Evolutionary conservation across 2,329 filamentous ascomycete genomes (phyloP), one percentile per base, ranked within the genome.

Genomic region (Ascocoryne sarcoides): DNA sequence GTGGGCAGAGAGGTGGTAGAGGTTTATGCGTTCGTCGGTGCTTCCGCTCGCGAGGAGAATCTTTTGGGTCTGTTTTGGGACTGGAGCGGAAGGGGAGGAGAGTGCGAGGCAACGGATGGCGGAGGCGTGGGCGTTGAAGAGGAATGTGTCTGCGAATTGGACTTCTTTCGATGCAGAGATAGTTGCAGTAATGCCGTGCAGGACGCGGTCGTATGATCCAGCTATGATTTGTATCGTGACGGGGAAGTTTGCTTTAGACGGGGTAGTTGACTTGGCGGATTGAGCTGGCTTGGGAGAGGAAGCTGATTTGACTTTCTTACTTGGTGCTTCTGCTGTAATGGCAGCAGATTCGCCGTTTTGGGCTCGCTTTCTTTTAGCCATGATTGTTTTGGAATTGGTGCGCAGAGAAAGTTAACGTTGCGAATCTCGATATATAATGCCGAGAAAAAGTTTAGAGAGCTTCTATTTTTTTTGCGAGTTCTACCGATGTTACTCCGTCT

Each of bases 1-100:
- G 52, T 79, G 76, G 18, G 73, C 79, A 10, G 89, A 94, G 40
- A 98, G 69, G 45, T 81, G 87, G 70, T 95, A 98, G 40, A 98
- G 73, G 60, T 98, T 95, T 66, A 98, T 85, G 47, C 87, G 79
- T 65, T 95, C 88, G 63, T 98, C 92, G 17, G 86, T 93, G 62
- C 84, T 83, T 51, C 92, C 92, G 8, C 84, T 94, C 10, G 92
- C 92, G 36, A 98, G 76, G 51, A 92, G 81, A 36, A 95, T 75
- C 60, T 92, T 95, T 59, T 86, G 82, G n/a, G 68, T 65, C 62
- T 82, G 80, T 49, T 70, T 76, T 10, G 67, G 70, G 42, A 67
- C 58, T 1, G 71, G 68, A 14, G 72, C 73, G 10, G 85, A 84
- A 0, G 84, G 70, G 3, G 84, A 82, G 7, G 90, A 95, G 46